A percentile compares a stretch with the other conserved stretches of the same genome.
These are phyloP conservation scores for Sedum album DNA, from an alignment of 164 flowering plant species.

Conservation along the genomic window DNA sequence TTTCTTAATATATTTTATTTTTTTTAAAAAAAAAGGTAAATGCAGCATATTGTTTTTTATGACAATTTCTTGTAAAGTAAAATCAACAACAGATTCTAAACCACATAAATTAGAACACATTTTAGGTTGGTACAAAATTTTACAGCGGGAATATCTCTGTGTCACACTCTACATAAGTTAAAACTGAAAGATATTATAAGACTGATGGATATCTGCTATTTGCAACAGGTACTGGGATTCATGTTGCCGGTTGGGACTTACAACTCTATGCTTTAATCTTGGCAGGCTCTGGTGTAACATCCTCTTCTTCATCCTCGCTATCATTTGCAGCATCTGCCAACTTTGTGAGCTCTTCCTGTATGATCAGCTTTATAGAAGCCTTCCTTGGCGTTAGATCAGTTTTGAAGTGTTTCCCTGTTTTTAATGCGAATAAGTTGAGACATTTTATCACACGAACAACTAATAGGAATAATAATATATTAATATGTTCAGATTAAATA, in stretches of 20 bases:
- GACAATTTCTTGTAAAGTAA: too few species aligned
- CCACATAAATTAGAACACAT: too few species aligned
- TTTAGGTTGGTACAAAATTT: too few species aligned
- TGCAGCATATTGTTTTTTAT: too few species aligned
- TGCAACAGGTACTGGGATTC: background rate
- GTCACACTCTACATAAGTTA: background rate
- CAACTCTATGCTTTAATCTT: background rate
- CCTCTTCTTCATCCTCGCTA: constrained; percentile 18
- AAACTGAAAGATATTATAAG: background rate
- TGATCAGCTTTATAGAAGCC: constrained; percentile 63
- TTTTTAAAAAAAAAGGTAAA: too few species aligned
- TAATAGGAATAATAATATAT: background rate
- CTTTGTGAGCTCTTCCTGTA: constrained; percentile 87
- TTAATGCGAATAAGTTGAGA: background rate
- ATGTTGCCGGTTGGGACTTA: constrained; percentile 7
- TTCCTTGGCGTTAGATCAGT: constrained; percentile 73
- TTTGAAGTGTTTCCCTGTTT: constrained; percentile 49
- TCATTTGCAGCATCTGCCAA: constrained; percentile 75
- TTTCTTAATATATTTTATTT: too few species aligned
- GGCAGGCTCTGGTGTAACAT: constrained; percentile 25
- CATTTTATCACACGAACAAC: background rate
- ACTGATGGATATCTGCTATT: background rate
- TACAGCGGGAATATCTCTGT: background rate
- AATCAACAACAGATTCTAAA: too few species aligned
- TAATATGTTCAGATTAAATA: too few species aligned